Evolutionary conservation across 495 filamentous ascomycete genomes (phyloP).

Genomic region (Penicillium samsonianum): DNA sequence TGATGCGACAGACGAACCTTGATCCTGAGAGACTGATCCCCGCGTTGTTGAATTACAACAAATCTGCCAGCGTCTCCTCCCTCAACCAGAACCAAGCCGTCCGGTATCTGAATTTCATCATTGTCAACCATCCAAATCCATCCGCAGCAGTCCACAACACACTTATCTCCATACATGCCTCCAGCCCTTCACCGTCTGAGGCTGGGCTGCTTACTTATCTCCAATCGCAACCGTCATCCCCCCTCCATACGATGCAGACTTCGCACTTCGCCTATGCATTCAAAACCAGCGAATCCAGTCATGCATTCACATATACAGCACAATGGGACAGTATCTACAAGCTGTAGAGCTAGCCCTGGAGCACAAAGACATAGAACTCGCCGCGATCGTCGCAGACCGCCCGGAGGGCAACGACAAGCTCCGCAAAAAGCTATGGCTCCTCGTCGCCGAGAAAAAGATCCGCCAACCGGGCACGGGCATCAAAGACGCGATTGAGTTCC

Average conservation of each 20-base stretch:
- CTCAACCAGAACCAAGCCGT: slow-evolving; percentile 84
- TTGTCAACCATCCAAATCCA: slow-evolving; percentile 78
- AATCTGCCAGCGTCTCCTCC: slow-evolving; percentile 49
- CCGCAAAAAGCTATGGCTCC: slow-evolving; percentile 92
- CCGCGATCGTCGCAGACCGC: slow-evolving; percentile 84
- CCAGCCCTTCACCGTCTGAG: slow-evolving; percentile 78
- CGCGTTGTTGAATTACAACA: slow-evolving; percentile 89
- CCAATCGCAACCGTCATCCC: slow-evolving; percentile 68
- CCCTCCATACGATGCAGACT: slow-evolving; percentile 91
- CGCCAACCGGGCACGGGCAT: slow-evolving; percentile 74
- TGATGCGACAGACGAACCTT: slow-evolving; percentile 91
- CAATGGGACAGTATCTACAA: slow-evolving; percentile 88
- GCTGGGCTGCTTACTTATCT: slow-evolving; percentile 84
- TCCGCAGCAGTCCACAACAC: slow-evolving; percentile 97
- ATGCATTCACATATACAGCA: slow-evolving; percentile 93
- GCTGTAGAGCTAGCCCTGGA: slow-evolving; percentile 90
- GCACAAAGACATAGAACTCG: slow-evolving; percentile 85
- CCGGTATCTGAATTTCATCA: slow-evolving; percentile 89
- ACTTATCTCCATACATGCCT: slow-evolving; percentile 92
- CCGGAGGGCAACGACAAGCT: slow-evolving; percentile 74
- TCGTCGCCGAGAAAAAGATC: slow-evolving; percentile 91
- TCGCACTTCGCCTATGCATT: slow-evolving; percentile 93
- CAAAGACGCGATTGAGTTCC: slow-evolving; percentile 92
- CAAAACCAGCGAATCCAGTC: slow-evolving; percentile 88
- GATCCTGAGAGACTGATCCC: slow-evolving; percentile 87